These are phyloP conservation scores for Bjerkandera adusta DNA, from an alignment of 1,284 basidiomycete genomes.

Conservation along the genomic window DNA sequence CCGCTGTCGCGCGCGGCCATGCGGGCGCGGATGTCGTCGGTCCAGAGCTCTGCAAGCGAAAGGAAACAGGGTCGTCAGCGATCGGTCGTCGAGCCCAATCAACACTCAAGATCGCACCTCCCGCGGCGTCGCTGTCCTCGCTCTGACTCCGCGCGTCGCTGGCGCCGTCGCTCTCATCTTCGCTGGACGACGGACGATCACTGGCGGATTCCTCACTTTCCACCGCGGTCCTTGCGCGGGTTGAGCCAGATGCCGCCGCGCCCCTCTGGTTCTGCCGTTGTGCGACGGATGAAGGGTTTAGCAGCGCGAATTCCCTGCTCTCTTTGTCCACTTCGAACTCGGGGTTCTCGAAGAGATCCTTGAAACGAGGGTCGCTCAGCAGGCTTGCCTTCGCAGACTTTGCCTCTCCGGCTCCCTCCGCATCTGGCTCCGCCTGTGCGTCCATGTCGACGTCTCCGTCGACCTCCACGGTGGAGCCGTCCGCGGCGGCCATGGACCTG, in stretches of 20 bases:
- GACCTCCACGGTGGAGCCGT: constrained; percentile 39
- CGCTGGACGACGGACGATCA: constrained; percentile 65
- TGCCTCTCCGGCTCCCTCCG: not conserved
- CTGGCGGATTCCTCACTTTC: constrained; percentile 90
- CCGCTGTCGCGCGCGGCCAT: constrained; percentile 22
- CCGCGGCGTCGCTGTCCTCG: constrained; percentile 50
- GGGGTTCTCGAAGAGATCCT: constrained; percentile 90
- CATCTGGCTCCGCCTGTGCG: constrained; percentile 36
- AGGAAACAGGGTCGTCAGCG: not conserved
- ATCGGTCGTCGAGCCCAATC: not conserved
- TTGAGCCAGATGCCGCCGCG: constrained; percentile 27
- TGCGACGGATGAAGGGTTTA: constrained; percentile 83
- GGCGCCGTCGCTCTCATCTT: constrained; percentile 30
- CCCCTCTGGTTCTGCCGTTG: constrained; percentile 39
- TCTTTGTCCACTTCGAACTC: constrained; percentile 91
- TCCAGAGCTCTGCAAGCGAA: constrained; percentile 23
- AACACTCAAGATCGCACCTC: constrained; percentile 36
- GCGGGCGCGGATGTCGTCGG: constrained; percentile 28
- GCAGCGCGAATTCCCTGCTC: constrained; percentile 83
- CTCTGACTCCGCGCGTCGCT: constrained; percentile 32
- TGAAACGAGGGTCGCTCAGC: constrained; percentile 88
- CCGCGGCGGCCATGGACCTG: constrained; percentile 36
- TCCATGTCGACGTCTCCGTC: constrained; percentile 41
- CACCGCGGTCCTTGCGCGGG: constrained; percentile 73
- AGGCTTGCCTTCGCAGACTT: constrained; percentile 45